Base-by-base conservation (phyloP, 106 monocot species). In the Dioscorea dumetorum region DNA sequence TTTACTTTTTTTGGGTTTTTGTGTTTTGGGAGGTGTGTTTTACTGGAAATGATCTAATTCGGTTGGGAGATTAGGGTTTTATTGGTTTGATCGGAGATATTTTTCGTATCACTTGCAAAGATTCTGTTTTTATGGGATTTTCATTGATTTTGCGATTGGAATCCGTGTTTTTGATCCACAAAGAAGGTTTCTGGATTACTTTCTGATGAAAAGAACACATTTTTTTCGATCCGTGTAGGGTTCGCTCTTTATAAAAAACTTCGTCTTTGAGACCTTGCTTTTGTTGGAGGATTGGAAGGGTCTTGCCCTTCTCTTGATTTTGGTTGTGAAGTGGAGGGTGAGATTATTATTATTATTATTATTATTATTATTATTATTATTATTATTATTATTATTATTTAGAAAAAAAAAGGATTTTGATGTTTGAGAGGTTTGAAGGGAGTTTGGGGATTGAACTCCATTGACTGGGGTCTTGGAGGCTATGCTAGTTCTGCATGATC, bases 401-500 rank as follows among this genome's bases (percentile, higher is more conserved):
- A 41, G 6, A 41, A 41, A 41, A 41, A 41, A 34, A 34, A 34
- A 34, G 4, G 34, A 34, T 34, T 34, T 41, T 41, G 41, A 41
- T 41, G 2, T 8, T 41, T 2, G 41, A 41, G 41, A 41, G 41
- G 41, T 41, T 41, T 41, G 9, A 41, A 41, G 54, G 54, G 54
- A 54, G 54, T 54, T 19, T 54, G 15, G 54, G 54, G 15, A 19
- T 54, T 12, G 41, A 19, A 16, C 54, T 54, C 54, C 54, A 54
- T 19, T 41, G 41, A 15, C 51, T 28, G 50, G 14, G 52, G 52
- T 22, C 41, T 41, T 19, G 48, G 65, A 48, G 69, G 51, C 41
- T 63, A 82, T 82, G 82, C 5, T 61, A 73, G 18, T 74, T 69
- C 50, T 73, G 63, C 58, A 16, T 77, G 69, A 57, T 77, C 60